These are phyloP conservation scores for Cladophialophora exuberans DNA, from an alignment of 2,329 filamentous ascomycete genomes.

Conservation along the genomic window DNA sequence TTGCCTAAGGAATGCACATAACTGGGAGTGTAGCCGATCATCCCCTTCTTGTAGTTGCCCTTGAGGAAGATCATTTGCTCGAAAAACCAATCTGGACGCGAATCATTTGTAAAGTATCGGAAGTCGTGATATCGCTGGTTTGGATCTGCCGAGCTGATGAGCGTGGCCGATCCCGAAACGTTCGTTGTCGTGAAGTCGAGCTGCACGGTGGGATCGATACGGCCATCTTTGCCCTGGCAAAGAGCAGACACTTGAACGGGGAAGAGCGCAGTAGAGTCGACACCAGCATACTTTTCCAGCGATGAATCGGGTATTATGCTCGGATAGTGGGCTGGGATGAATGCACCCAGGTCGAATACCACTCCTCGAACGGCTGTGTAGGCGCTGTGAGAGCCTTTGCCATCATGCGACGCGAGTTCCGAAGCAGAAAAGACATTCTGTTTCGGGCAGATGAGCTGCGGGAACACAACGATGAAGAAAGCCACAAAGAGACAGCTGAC, in stretches of 20 bases:
- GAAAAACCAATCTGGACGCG: slow-evolving; percentile 86
- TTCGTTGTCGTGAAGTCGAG: slow-evolving; percentile 83
- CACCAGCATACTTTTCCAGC: slow-evolving; percentile 79
- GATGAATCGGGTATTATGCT: slow-evolving; percentile 62
- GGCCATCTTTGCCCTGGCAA: slow-evolving; percentile 74
- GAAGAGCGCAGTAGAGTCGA: slow-evolving; percentile 86
- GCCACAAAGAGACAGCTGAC: slow-evolving; percentile 73
- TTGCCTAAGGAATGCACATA: slow-evolving; percentile 73
- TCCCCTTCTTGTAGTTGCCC: slow-evolving; percentile 80
- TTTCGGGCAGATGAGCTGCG: slow-evolving; percentile 83
- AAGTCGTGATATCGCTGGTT: slow-evolving; percentile 92
- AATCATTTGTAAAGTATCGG: slow-evolving; percentile 79
- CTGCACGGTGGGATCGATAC: slow-evolving; percentile 72
- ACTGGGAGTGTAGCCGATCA: slow-evolving; percentile 77
- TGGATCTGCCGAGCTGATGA: slow-evolving; percentile 68
- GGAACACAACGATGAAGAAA: slow-evolving; percentile 92
- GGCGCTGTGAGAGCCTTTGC: slow-evolving; percentile 64
- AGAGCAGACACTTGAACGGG: slow-evolving; percentile 92
- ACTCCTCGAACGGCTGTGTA: slow-evolving; percentile 85
- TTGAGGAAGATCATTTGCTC: slow-evolving; percentile 83
- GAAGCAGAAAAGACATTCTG: slow-evolving; percentile 82
- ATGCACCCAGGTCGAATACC: slow-evolving; percentile 80
- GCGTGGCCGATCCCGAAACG: slow-evolving; percentile 65
- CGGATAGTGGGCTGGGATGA: slow-evolving; percentile 78
- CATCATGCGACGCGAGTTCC: slow-evolving; percentile 75